Conservation (phyloP, 164 flowering plant species). For the Amborella trichopoda region DNA sequence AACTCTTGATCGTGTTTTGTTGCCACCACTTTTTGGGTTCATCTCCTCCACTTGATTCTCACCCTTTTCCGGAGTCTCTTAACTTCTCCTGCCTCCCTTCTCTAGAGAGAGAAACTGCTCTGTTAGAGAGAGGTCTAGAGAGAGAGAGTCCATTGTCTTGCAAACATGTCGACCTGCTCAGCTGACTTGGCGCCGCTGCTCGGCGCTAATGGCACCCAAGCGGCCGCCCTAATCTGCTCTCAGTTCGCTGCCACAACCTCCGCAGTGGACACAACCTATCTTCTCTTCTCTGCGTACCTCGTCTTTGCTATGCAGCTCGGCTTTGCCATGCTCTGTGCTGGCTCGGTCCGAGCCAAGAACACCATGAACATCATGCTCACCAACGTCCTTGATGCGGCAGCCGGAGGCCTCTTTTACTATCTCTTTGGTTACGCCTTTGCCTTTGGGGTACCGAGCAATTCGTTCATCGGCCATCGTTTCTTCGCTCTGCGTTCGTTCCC, state of each 20-base stretch:
- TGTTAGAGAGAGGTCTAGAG: too few relatives aligned
- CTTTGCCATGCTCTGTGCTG: conserved; percentile 50
- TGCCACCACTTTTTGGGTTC: too few relatives aligned
- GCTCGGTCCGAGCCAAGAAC: conserved; percentile 43
- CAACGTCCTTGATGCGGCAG: conserved; percentile 37
- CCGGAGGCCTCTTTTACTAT: conserved; percentile 35
- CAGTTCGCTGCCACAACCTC: conserved; percentile 11
- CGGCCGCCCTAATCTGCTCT: too few relatives aligned
- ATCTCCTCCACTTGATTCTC: too few relatives aligned
- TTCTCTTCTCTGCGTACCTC: conserved; percentile 41
- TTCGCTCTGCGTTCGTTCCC: conserved; percentile 49
- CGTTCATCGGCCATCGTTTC: conserved; percentile 31
- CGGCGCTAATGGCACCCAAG: too few relatives aligned
- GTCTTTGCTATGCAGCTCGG: conserved; percentile 44
- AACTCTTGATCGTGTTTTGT: too few relatives aligned
- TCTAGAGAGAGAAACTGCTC: too few relatives aligned
- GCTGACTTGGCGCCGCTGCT: too few relatives aligned
- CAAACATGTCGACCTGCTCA: too few relatives aligned
- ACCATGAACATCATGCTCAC: conserved; percentile 47
- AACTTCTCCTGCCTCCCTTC: too few relatives aligned
- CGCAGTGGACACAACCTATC: conserved; percentile 29
- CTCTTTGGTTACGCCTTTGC: conserved; percentile 38
- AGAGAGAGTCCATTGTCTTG: too few relatives aligned
- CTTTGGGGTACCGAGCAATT: conserved; percentile 24
- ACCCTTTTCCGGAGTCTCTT: too few relatives aligned